A percentile compares a stretch with the other conserved stretches of the same genome.
These are phyloP conservation scores for Flaveria sonorensis DNA, from an alignment of 129 eudicot genomes.

Conservation along the genomic window DNA sequence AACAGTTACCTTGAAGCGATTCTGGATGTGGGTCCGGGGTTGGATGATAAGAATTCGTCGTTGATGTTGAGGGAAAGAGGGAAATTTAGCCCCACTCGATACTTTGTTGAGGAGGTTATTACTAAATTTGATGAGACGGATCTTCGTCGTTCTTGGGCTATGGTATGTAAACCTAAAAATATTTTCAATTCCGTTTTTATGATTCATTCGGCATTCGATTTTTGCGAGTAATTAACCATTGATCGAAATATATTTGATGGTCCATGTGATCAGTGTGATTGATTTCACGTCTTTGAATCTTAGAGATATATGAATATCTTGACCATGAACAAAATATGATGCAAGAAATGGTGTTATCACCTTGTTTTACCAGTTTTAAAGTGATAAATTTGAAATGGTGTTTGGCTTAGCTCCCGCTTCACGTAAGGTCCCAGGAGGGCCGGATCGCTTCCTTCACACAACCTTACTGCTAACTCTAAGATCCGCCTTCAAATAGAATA, in stretches of 20 bases:
- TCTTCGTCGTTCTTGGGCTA: slow-evolving; percentile 90
- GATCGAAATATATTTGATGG: not conserved
- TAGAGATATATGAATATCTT: too few species aligned
- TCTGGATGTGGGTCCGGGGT: slow-evolving; percentile 70
- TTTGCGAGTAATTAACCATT: not conserved
- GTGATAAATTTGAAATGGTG: not conserved
- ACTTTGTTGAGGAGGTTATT: slow-evolving; percentile 88
- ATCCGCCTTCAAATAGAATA: not conserved
- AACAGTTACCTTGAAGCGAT: slow-evolving; percentile 91
- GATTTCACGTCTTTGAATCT: not conserved
- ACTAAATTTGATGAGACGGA: slow-evolving; percentile 89
- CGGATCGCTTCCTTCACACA: too few species aligned
- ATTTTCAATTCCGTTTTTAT: not conserved
- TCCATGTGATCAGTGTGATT: not conserved
- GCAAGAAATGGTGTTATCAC: not conserved
- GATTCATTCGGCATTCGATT: not conserved
- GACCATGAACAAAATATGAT: not conserved
- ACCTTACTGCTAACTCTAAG: too few species aligned
- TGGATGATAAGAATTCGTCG: slow-evolving; percentile 62
- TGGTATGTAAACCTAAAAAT: slow-evolving; percentile 38
- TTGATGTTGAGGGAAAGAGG: slow-evolving; percentile 77
- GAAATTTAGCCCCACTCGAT: slow-evolving; percentile 76
- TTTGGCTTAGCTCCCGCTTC: too few species aligned
- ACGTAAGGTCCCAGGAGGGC: too few species aligned
- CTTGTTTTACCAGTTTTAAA: not conserved